Percentiles rank a stretch among this genome's conserved stretches.
Conservation (phyloP, 257 asterid genomes). For the Ilex aquifolium region DNA sequence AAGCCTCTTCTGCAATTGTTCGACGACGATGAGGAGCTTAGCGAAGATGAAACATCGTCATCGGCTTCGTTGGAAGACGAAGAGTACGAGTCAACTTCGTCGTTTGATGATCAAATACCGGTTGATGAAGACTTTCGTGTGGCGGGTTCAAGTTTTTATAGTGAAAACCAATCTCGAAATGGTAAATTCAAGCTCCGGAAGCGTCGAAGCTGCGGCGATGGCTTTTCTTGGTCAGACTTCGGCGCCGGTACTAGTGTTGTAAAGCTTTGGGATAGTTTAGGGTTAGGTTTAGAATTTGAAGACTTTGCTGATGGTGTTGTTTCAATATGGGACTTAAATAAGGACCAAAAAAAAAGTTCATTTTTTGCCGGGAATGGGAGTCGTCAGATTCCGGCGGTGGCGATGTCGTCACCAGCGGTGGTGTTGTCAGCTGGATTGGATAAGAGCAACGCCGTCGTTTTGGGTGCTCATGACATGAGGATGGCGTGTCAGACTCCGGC, state of each 20-base stretch:
- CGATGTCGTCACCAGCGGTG: slow-evolving; percentile 29
- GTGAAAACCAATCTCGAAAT: slow-evolving; percentile 19
- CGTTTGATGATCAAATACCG: slow-evolving; percentile 17
- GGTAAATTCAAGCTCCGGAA: slow-evolving; percentile 7
- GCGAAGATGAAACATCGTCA: slow-evolving; percentile 46
- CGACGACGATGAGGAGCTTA: slow-evolving; percentile 38
- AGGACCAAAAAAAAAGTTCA: slow-evolving; percentile 9
- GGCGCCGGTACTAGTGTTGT: too few species aligned
- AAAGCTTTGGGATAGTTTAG: too few species aligned
- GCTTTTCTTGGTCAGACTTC: too few species aligned
- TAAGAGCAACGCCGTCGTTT: slow-evolving; percentile 36
- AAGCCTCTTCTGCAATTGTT: slow-evolving; percentile 30
- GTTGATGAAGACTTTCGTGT: slow-evolving; percentile 39
- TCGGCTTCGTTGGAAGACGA: slow-evolving; percentile 34
- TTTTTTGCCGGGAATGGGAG: slow-evolving; percentile 25
- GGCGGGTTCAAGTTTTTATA: slow-evolving; percentile 28
- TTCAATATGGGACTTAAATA: slow-evolving; percentile 52
- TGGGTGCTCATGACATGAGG: slow-evolving; percentile 63
- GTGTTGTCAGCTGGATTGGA: slow-evolving; percentile 42
- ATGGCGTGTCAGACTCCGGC: slow-evolving; percentile 48
- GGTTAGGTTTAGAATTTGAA: slow-evolving; percentile 32
- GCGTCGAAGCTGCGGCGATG: too few species aligned
- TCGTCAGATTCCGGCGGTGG: slow-evolving; percentile 9
- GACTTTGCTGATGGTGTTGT: slow-evolving; percentile 46
- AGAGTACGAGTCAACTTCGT: slow-evolving; percentile 21